phyloP scores from a whole-genome alignment of 1,284 basidiomycete species.

The Termitomyces sp. region DNA sequence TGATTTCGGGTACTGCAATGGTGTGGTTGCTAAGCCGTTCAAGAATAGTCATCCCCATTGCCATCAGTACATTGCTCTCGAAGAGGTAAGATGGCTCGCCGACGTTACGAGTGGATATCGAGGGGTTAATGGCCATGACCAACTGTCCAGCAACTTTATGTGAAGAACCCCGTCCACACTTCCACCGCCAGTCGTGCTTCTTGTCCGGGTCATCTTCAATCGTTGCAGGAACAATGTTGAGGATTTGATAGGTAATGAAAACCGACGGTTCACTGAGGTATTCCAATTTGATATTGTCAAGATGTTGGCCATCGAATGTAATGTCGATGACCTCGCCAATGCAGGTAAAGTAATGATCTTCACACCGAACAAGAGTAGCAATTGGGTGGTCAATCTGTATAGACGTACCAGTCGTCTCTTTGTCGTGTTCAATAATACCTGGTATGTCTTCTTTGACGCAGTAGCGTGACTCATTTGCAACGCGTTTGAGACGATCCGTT shows the following conservation, averaged over 20 bases:
- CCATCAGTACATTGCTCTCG: constrained; percentile 18
- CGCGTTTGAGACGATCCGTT: no score
- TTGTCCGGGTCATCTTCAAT: constrained; percentile 12
- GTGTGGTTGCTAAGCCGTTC: not conserved
- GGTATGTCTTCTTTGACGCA: not conserved
- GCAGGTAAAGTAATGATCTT: constrained; percentile 22
- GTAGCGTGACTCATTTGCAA: constrained; percentile 11
- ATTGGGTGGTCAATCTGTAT: constrained; percentile 21
- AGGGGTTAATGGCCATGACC: not conserved
- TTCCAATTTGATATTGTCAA: constrained; percentile 16
- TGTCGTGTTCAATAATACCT: not conserved
- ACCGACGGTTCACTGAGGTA: constrained; percentile 19
- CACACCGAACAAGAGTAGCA: constrained; percentile 16
- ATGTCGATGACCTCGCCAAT: constrained; percentile 24
- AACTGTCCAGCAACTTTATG: not conserved
- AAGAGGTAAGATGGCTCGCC: constrained; percentile 13
- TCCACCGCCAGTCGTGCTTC: not conserved
- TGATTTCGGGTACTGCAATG: not conserved
- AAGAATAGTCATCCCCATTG: constrained; percentile 5
- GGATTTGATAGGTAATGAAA: constrained; percentile 22
- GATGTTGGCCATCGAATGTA: constrained; percentile 15
- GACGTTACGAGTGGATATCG: not conserved
- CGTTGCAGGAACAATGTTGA: constrained; percentile 18
- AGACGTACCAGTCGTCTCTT: not conserved
- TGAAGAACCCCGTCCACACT: not conserved